Evolutionary conservation across 108 stramenopile genomes (phyloP).

Genomic region (Licmophora abbreviata): DNA sequence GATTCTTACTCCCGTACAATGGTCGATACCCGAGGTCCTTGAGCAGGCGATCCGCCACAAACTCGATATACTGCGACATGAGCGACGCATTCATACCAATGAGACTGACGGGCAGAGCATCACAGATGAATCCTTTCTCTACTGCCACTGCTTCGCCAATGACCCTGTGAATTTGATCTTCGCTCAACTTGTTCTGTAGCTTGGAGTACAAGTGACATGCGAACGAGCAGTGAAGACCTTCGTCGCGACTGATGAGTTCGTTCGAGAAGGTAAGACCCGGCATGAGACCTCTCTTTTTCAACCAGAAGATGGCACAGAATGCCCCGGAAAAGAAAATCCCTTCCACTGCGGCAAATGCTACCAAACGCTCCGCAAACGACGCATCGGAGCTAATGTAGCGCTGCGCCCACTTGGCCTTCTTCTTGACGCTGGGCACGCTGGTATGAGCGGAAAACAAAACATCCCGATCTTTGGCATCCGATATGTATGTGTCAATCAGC

Average conservation of each 20-base stretch:
- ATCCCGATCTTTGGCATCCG: slow-evolving; percentile 57
- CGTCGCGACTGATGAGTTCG: slow-evolving; percentile 88
- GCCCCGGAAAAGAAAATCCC: slow-evolving; percentile 91
- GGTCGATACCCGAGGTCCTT: slow-evolving; percentile 68
- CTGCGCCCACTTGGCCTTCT: slow-evolving; percentile 83
- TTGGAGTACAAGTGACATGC: slow-evolving; percentile 96
- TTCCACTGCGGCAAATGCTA: slow-evolving; percentile 91
- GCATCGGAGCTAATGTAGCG: slow-evolving; percentile 65
- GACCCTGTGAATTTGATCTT: slow-evolving; percentile 69
- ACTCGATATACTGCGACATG: slow-evolving; percentile 91
- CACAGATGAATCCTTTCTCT: slow-evolving; percentile 87
- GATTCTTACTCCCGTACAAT: slow-evolving; percentile 78
- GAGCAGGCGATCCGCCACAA: slow-evolving; percentile 83
- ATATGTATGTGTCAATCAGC: slow-evolving; percentile 82
- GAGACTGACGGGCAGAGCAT: slow-evolving; percentile 83
- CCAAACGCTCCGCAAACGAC: slow-evolving; percentile 73
- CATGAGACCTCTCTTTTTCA: slow-evolving; percentile 89
- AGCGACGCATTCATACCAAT: slow-evolving; percentile 89
- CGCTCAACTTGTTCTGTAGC: slow-evolving; percentile 65
- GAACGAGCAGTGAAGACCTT: slow-evolving; percentile 94
- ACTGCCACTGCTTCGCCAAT: slow-evolving; percentile 86
- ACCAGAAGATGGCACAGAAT: slow-evolving; percentile 89
- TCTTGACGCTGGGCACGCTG: slow-evolving; percentile 68
- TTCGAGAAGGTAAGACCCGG: slow-evolving; percentile 88
- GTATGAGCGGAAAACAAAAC: slow-evolving; percentile 65